Conservation (phyloP, 257 asterid species). For the Paulownia fortunei region DNA sequence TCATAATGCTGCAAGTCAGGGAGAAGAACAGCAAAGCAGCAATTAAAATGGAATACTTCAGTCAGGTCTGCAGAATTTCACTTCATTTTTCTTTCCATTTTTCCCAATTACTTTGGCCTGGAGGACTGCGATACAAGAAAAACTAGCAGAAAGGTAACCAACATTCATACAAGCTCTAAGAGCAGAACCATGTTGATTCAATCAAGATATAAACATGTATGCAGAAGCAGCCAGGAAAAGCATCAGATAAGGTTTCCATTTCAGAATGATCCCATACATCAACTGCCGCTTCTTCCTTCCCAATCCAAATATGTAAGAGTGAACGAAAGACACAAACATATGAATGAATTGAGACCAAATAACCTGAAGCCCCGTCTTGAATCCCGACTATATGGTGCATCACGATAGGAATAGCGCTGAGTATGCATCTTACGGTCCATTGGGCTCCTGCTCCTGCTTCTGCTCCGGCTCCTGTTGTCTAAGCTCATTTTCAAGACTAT, state of each 20-base stretch:
- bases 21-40: constrained; percentile 9
- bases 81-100: background rate
- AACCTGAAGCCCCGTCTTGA: constrained; percentile 93
- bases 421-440: constrained; percentile 92
- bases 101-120: background rate
- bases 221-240: background rate
- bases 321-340: constrained; percentile 45
- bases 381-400: constrained; percentile 93
- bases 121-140: background rate
- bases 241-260: constrained; percentile 34
- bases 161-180: background rate
- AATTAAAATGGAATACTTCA: background rate
- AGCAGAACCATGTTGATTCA: constrained; percentile 19
- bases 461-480: constrained; percentile 51
- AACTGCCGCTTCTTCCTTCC: constrained; percentile 41
- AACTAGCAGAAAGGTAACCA: background rate
- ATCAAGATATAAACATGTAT: background rate
- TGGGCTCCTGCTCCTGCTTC: constrained; percentile 96
- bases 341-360: constrained; percentile 56
- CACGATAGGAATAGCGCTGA: constrained; percentile 84
- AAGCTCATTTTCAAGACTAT: constrained; percentile 69
- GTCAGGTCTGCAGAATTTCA: background rate
- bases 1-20: background rate
- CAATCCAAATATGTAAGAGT: constrained; percentile 40
- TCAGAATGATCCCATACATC: constrained; percentile 40